Conservation (phyloP, 2,329 filamentous ascomycete genomes). For the Hypoxylon rubiginosum region DNA sequence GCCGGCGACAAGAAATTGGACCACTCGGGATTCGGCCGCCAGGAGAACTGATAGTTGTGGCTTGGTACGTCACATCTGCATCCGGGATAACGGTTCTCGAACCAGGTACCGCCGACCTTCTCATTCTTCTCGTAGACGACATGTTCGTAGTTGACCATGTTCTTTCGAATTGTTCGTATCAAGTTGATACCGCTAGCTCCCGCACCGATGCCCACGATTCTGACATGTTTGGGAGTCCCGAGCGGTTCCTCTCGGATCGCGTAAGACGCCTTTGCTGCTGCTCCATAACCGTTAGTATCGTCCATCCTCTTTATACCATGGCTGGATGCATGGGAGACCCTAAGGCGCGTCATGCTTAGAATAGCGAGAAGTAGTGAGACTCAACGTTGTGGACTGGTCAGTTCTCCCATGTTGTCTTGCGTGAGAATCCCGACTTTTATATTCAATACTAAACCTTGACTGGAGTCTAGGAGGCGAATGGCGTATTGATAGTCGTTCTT, state of each 20-base stretch:
- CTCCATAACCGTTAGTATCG: slow-evolving; percentile 38
- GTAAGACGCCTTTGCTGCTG: slow-evolving; percentile 48
- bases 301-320: slow-evolving; percentile 29
- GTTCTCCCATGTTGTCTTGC: slow-evolving; percentile 42
- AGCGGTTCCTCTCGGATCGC: slow-evolving; percentile 55
- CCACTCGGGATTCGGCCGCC: slow-evolving; percentile 71
- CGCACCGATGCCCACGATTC: slow-evolving; percentile 61
- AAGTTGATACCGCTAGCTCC: slow-evolving; percentile 62
- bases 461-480: slow-evolving; percentile 8
- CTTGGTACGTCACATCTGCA: slow-evolving; percentile 69
- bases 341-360: slow-evolving; percentile 49
- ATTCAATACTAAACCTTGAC: slow-evolving; percentile 18
- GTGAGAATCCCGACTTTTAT: slow-evolving; percentile 41
- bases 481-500: slow-evolving; percentile 16
- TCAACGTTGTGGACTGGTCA: slow-evolving; percentile 42
- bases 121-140: slow-evolving; percentile 69
- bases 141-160: slow-evolving; percentile 59
- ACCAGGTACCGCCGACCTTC: slow-evolving; percentile 70
- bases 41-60: slow-evolving; percentile 74
- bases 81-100: slow-evolving; percentile 70
- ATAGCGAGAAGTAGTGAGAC: slow-evolving; percentile 39
- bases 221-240: slow-evolving; percentile 57
- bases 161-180: slow-evolving; percentile 59
- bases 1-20: slow-evolving; percentile 68
- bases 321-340: slow-evolving; percentile 36